A percentile compares a stretch with the other conserved stretches of the same genome.
Conservation (phyloP, 2,329 filamentous ascomycete species). For the Monosporascus sp. region DNA sequence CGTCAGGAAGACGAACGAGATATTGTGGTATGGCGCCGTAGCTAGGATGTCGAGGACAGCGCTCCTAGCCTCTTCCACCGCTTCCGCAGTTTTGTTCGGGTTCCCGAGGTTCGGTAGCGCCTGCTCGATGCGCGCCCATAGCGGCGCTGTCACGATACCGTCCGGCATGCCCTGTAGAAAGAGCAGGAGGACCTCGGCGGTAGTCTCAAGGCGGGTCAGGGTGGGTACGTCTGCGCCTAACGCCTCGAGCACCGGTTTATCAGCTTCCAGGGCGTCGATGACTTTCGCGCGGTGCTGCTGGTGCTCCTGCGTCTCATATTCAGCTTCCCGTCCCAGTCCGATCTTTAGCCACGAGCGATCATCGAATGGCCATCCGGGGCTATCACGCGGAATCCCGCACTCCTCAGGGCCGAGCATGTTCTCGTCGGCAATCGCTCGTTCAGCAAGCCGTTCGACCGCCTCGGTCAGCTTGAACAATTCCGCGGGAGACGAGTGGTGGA, state of each 20-base stretch:
- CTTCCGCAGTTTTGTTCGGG: slow-evolving; percentile 12
- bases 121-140: slow-evolving; percentile 67
- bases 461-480: slow-evolving; percentile 89
- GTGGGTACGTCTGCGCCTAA: slow-evolving; percentile 60
- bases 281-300: slow-evolving; percentile 29
- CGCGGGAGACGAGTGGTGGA: slow-evolving; percentile 75
- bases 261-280: slow-evolving; percentile 68
- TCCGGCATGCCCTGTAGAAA: slow-evolving; percentile 74
- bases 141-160: slow-evolving; percentile 63
- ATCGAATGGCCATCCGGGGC: slow-evolving; percentile 55
- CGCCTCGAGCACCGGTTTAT: slow-evolving; percentile 51
- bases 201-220: slow-evolving; percentile 65
- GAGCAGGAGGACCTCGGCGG: slow-evolving; percentile 64
- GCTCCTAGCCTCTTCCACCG: slow-evolving; percentile 40
- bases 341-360: slow-evolving; percentile 20
- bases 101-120: slow-evolving; percentile 38
- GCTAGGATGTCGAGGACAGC: slow-evolving; percentile 68
- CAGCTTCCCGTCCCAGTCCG: slow-evolving; percentile 4
- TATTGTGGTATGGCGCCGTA: slow-evolving; percentile 70
- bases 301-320: slow-evolving; percentile 10
- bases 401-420: slow-evolving; percentile 52
- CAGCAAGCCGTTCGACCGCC: slow-evolving; percentile 56
- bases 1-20: slow-evolving; percentile 82
- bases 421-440: slow-evolving; percentile 53
- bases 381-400: slow-evolving; percentile 43